These are phyloP conservation scores for Epichloe gansuensis DNA, from an alignment of 2,329 filamentous ascomycete species.

Conservation along the genomic window DNA sequence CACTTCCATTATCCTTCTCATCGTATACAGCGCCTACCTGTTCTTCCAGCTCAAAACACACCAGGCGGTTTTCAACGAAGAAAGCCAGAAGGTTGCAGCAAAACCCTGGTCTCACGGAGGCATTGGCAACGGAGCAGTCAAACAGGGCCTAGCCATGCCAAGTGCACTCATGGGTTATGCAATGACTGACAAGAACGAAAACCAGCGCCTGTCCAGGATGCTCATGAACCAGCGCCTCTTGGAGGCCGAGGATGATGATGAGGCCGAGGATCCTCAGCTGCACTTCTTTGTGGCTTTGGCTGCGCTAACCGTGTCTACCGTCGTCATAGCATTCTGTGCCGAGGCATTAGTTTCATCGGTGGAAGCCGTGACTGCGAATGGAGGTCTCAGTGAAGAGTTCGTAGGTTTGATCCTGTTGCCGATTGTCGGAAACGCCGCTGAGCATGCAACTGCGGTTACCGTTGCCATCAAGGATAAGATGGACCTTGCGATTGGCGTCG, in stretches of 20 bases:
- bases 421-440: constrained; percentile 73
- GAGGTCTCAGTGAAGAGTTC: constrained; percentile 56
- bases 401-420: constrained; percentile 69
- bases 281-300: constrained; percentile 58
- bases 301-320: constrained; percentile 60
- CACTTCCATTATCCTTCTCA: constrained; percentile 64
- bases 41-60: constrained; percentile 89
- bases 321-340: constrained; percentile 67
- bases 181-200: constrained; percentile 21
- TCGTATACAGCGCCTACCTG: constrained; percentile 75
- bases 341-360: constrained; percentile 48
- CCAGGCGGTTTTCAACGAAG: constrained; percentile 62
- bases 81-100: constrained; percentile 63
- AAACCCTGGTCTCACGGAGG: constrained; percentile 29
- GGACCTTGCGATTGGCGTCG: constrained; percentile 70
- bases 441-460: constrained; percentile 69
- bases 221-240: constrained; percentile 26
- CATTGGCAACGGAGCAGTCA: constrained; percentile 20
- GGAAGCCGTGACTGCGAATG: constrained; percentile 49
- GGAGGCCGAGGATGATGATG: constrained; percentile 46
- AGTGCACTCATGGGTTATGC: constrained; percentile 26
- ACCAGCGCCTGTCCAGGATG: constrained; percentile 32
- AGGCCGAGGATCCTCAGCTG: constrained; percentile 62
- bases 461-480: constrained; percentile 77
- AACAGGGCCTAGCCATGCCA: constrained; percentile 27